phyloP scores from a whole-genome alignment of 129 eudicot species.

The Flaveria sonorensis region DNA sequence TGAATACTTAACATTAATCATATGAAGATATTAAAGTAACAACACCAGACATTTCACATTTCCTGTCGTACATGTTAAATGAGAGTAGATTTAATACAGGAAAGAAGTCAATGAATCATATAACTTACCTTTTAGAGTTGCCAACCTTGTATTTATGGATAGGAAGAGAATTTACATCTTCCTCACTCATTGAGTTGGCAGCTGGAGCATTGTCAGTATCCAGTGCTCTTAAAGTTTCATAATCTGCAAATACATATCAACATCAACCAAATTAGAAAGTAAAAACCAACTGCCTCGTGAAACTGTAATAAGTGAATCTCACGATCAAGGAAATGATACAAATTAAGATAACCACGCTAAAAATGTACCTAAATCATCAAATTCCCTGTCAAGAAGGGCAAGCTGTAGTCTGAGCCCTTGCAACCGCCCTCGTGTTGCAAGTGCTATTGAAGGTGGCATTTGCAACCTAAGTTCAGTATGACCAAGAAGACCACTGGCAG shows the following conservation, averaged over 20 bases:
- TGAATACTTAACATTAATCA: background rate
- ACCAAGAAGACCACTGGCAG: slow-evolving; percentile 91
- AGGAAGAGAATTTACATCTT: slow-evolving; percentile 92
- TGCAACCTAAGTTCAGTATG: slow-evolving; percentile 84
- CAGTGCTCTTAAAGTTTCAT: slow-evolving; percentile 90
- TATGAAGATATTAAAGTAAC: background rate
- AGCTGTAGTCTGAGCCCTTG: slow-evolving; percentile 95
- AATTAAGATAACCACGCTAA: background rate
- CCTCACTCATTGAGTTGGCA: slow-evolving; percentile 84
- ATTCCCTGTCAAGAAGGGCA: slow-evolving; percentile 96
- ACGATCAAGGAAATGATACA: slow-evolving; percentile 8
- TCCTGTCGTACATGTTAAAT: background rate
- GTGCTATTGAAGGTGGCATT: slow-evolving; percentile 90
- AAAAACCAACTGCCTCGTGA: background rate
- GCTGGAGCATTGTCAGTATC: slow-evolving; percentile 74
- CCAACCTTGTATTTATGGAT: slow-evolving; percentile 75
- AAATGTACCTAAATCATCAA: slow-evolving; percentile 81
- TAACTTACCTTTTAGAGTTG: slow-evolving; percentile 54
- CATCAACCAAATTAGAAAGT: background rate
- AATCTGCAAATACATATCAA: slow-evolving; percentile 53
- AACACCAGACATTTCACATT: background rate
- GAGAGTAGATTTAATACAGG: background rate
- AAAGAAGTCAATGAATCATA: slow-evolving; percentile 9
- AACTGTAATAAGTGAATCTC: background rate
- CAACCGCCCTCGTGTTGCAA: slow-evolving; percentile 85